Conservation (phyloP, 1,139 yeast genomes). For the Debaryomyces nepalensis region DNA sequence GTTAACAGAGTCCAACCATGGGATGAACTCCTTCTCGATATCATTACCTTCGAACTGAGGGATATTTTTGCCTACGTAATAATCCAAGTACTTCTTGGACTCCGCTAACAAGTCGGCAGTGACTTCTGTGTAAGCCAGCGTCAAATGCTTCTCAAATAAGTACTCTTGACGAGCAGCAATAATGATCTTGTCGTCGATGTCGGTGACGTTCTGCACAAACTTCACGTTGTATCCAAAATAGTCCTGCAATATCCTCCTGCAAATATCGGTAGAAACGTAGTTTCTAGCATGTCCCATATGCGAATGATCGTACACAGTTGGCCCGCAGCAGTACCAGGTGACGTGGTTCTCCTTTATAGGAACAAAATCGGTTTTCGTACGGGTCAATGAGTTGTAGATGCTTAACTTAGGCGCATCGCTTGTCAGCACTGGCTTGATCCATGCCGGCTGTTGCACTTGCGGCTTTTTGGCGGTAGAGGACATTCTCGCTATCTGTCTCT, state of each 20-base stretch:
- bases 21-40: slow-evolving; percentile 42
- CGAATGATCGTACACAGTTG: slow-evolving; percentile 95
- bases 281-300: slow-evolving; percentile 99
- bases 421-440: slow-evolving; percentile 36
- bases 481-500: slow-evolving; percentile 24
- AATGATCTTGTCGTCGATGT: slow-evolving; percentile 95
- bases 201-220: slow-evolving; percentile 96
- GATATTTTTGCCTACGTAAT: slow-evolving; percentile 62
- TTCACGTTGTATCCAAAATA: slow-evolving; percentile 87
- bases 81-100: slow-evolving; percentile 47
- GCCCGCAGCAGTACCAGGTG: slow-evolving; percentile 98
- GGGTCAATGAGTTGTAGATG: slow-evolving; percentile 79
- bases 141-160: slow-evolving; percentile 65
- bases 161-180: slow-evolving; percentile 90
- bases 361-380: slow-evolving; percentile 74
- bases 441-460: slow-evolving; percentile 43
- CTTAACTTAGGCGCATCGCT: slow-evolving; percentile 30
- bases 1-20: slow-evolving; percentile 59
- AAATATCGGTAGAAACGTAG: slow-evolving; percentile 92
- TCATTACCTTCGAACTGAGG: slow-evolving; percentile 40
- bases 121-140: slow-evolving; percentile 35
- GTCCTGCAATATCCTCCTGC: slow-evolving; percentile 83
- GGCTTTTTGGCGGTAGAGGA: slow-evolving; percentile 31
- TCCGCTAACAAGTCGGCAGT: slow-evolving; percentile 42
- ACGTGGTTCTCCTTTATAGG: slow-evolving; percentile 68